Evolutionary conservation across 2,329 filamentous ascomycete genomes (phyloP).

Genomic region (Fusarium sp.): DNA sequence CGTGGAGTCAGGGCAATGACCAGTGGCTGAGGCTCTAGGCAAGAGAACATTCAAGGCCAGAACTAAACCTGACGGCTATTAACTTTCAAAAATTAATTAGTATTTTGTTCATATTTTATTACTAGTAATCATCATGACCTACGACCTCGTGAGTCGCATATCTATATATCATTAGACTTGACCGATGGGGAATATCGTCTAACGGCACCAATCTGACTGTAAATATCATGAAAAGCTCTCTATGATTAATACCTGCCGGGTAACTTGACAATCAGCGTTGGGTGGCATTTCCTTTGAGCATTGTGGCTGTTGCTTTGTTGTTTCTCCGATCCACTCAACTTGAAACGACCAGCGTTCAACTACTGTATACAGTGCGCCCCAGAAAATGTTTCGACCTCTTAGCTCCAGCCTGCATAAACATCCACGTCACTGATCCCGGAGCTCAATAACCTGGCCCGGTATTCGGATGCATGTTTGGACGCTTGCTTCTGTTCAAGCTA

Average conservation of each 20-base stretch:
- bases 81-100: rapidly evolving
- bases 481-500: not conserved
- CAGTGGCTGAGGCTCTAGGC: not conserved
- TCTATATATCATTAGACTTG: too few species aligned
- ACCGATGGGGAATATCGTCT: too few species aligned
- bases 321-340: not conserved
- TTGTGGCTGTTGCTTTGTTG: not conserved
- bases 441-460: not conserved
- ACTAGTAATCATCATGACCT: too few species aligned
- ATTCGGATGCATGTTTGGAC: not conserved
- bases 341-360: not conserved
- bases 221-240: rapidly evolving
- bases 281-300: too few species aligned
- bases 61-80: rapidly evolving
- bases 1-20: not conserved
- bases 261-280: rapidly evolving
- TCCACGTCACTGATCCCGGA: not conserved
- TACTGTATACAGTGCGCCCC: not conserved
- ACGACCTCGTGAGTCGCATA: too few species aligned
- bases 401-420: not conserved
- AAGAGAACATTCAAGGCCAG: not conserved
- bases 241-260: not conserved
- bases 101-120: rapidly evolving
- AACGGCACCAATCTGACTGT: too few species aligned
- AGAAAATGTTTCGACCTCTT: not conserved